These are phyloP conservation scores for Phytophthora boehmeriae DNA, from an alignment of 352 stramenopile species.

Conservation along the genomic window DNA sequence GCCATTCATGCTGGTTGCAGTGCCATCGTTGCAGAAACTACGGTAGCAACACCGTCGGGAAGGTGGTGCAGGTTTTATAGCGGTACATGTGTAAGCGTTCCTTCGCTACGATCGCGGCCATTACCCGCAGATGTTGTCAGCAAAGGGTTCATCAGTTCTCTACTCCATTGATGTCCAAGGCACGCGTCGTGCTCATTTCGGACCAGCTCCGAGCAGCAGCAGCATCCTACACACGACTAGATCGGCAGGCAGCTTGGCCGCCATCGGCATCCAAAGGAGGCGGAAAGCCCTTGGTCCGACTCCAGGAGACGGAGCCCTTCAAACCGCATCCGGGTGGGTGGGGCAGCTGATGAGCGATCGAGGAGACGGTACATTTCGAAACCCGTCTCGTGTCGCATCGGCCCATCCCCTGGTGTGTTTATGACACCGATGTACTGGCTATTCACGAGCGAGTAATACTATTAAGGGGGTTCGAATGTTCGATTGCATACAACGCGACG, in stretches of 20 bases:
- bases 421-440: neutral
- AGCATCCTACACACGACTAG: neutral
- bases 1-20: neutral
- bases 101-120: neutral
- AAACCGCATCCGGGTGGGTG: too few species aligned
- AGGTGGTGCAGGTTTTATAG: conserved; percentile 2
- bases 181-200: conserved; percentile 10
- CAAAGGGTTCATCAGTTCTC: neutral
- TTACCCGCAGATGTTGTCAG: too few species aligned
- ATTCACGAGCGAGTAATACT: neutral
- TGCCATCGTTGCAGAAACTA: neutral
- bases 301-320: too few species aligned
- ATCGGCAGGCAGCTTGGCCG: neutral
- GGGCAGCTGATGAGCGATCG: too few species aligned
- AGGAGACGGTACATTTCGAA: neutral
- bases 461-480: too few species aligned
- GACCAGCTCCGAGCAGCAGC: neutral
- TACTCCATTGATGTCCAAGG: too few species aligned
- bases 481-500: too few species aligned
- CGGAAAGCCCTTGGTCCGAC: too few species aligned
- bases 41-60: conserved; percentile 20
- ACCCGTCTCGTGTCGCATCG: neutral
- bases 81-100: neutral
- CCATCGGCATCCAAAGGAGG: too few species aligned
- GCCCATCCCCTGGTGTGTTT: neutral